Conservation (phyloP, 306 rosid genomes). For the Hippophae tibetana region DNA sequence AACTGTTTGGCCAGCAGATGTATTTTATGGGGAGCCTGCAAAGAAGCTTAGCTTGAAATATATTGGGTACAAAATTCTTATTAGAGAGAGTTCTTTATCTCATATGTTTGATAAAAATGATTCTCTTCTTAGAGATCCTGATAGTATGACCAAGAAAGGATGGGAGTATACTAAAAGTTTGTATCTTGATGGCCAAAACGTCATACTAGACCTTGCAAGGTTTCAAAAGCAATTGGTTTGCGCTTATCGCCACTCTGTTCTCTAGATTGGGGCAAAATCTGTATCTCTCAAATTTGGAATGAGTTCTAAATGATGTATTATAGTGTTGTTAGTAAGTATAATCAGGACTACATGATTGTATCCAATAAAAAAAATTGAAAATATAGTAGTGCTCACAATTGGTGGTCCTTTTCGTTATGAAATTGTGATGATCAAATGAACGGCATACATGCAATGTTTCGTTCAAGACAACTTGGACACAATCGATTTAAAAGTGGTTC, state of each 20-base stretch:
- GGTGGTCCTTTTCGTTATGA: too few species aligned
- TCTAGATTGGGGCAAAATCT: constrained; percentile 15
- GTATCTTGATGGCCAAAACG: constrained; percentile 84
- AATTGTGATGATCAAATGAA: too few species aligned
- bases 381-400: too few species aligned
- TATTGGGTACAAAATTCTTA: constrained; percentile 57
- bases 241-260: constrained; percentile 40
- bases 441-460: too few species aligned
- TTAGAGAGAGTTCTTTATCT: constrained; percentile 67
- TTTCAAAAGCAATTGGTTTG: constrained; percentile 55
- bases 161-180: constrained; percentile 88
- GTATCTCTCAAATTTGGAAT: too few species aligned
- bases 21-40: constrained; percentile 80
- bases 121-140: constrained; percentile 55
- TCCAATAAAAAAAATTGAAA: too few species aligned
- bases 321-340: too few species aligned
- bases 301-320: too few species aligned
- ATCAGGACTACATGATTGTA: too few species aligned
- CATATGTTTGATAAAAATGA: constrained; percentile 40
- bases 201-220: constrained; percentile 48
- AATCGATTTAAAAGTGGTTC: too few species aligned
- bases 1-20: constrained; percentile 78
- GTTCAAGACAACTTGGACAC: too few species aligned
- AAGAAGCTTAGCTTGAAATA: constrained; percentile 76
- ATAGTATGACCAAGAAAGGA: constrained; percentile 52